These are phyloP conservation scores for Talaromyces sp. DNA, from an alignment of 2,329 filamentous ascomycete genomes.

Conservation along the genomic window DNA sequence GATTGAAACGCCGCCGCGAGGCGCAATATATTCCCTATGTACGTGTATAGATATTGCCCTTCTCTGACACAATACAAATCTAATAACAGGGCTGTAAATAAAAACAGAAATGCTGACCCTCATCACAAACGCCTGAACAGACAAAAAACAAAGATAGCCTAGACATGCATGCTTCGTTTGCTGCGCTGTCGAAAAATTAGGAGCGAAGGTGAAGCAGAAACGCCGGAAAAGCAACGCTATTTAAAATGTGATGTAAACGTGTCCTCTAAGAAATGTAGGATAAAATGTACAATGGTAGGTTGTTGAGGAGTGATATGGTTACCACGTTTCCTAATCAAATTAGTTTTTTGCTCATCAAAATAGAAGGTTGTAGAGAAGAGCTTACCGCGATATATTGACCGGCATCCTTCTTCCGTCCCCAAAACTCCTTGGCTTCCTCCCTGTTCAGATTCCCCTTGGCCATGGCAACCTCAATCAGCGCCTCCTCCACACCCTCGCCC, in stretches of 20 bases:
- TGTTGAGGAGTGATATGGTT: neutral
- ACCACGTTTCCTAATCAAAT: neutral
- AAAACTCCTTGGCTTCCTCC: constrained; percentile 81
- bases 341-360: neutral
- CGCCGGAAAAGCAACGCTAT: neutral
- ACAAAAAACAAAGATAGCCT: neutral
- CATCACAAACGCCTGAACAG: neutral
- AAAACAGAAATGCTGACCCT: neutral
- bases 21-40: neutral
- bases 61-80: neutral
- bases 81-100: neutral
- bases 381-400: constrained; percentile 87
- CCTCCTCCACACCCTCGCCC: constrained; percentile 91
- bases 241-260: neutral
- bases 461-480: constrained; percentile 87
- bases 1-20: neutral
- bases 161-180: neutral
- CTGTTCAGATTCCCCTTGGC: constrained; percentile 80
- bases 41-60: neutral
- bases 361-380: constrained; percentile 7
- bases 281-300: neutral
- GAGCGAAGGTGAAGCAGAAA: neutral
- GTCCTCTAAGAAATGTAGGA: neutral
- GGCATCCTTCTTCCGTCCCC: constrained; percentile 84
- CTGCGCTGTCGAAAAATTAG: neutral